Evolutionary conservation across 2,329 filamentous ascomycete genomes (phyloP).

Genomic region (Sporothrix curviconia): DNA sequence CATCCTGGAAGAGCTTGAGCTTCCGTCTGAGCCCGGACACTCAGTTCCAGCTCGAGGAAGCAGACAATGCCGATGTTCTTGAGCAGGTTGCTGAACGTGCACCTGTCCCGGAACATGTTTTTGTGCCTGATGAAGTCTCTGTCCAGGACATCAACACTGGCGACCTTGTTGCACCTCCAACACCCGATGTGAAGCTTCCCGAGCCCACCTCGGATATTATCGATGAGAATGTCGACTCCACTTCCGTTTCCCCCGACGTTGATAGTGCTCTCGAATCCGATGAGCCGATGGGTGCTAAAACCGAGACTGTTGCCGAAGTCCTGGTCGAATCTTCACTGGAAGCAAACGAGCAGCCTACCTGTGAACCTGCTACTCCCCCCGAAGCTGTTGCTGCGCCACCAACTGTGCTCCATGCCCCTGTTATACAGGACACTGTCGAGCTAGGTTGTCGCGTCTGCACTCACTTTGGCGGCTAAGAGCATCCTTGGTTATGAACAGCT

Average conservation of each 20-base stretch:
- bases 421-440: not conserved
- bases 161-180: no score
- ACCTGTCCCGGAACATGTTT: not conserved
- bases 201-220: not conserved
- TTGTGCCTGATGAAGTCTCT: not conserved
- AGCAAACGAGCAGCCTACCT: no score
- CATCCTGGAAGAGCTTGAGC: not conserved
- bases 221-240: not conserved
- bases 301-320: no score
- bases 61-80: not conserved
- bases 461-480: not conserved
- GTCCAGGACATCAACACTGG: not conserved
- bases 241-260: no score
- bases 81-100: not conserved
- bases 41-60: not conserved
- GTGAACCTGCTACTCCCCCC: no score
- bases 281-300: no score
- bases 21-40: no score
- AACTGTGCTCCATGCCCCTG: not conserved
- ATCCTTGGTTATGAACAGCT: not conserved
- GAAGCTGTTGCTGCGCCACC: not conserved
- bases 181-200: no score
- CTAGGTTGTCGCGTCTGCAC: not conserved
- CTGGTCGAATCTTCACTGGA: no score
- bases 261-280: no score